Conservation (phyloP, 257 asterid species). For the Nicotiana tomentosiformis region DNA sequence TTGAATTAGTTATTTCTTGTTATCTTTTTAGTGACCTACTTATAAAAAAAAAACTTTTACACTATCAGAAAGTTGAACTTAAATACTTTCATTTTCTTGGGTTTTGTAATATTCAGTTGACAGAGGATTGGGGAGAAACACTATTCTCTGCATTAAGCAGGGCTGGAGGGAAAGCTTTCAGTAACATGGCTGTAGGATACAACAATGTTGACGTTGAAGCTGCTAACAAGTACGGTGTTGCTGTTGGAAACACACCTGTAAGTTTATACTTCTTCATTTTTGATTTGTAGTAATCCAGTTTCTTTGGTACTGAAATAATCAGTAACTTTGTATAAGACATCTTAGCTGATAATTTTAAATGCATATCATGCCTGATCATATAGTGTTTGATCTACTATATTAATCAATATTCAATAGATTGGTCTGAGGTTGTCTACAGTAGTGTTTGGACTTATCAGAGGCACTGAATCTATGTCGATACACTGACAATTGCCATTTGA, state of each 20-base stretch:
- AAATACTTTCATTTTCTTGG: neutral
- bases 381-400: neutral
- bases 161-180: constrained; percentile 95
- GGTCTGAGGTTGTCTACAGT: no score
- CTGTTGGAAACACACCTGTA: constrained; percentile 96
- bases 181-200: constrained; percentile 98
- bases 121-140: constrained; percentile 94
- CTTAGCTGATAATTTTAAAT: neutral
- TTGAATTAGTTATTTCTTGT: no score
- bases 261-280: constrained; percentile 14
- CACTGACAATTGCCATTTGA: neutral
- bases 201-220: constrained; percentile 89
- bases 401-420: no score
- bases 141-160: constrained; percentile 80
- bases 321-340: neutral
- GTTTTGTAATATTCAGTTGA: constrained; percentile 40
- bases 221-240: constrained; percentile 83
- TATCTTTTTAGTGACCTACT: no score
- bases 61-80: neutral
- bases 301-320: neutral
- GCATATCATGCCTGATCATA: neutral
- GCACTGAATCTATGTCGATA: neutral
- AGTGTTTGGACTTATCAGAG: neutral
- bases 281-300: neutral
- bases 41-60: no score